phyloP scores from a whole-genome alignment of 2,329 filamentous ascomycete species.

The Tolypocladium album region DNA sequence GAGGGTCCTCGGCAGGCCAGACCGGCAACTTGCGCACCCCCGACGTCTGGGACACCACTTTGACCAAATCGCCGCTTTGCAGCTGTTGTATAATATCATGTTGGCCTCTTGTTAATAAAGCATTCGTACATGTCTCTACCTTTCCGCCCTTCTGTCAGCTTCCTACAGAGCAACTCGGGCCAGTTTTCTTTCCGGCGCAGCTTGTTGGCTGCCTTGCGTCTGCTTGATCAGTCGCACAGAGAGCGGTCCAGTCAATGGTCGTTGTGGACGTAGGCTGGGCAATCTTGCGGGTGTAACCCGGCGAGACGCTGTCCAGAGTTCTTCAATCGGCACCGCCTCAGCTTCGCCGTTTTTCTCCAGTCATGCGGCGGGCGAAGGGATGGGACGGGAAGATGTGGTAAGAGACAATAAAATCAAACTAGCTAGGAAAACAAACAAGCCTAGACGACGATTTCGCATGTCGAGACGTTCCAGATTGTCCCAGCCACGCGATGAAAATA shows the following conservation, averaged over 20 bases:
- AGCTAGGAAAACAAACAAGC: slow-evolving; percentile 26
- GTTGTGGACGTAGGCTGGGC: background rate
- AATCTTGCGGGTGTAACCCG: background rate
- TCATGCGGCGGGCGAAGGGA: background rate
- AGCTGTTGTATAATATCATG: background rate
- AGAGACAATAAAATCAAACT: slow-evolving; percentile 25
- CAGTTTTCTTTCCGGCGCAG: background rate
- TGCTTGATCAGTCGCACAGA: background rate
- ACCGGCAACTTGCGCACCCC: background rate
- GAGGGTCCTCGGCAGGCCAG: too few relatives aligned
- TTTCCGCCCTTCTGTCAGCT: background rate
- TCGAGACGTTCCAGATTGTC: slow-evolving; percentile 21
- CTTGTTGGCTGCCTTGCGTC: background rate
- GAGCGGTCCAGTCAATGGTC: background rate
- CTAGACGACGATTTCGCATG: slow-evolving; percentile 16
- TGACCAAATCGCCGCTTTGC: background rate
- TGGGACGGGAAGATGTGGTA: slow-evolving; percentile 1
- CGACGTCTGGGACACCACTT: background rate
- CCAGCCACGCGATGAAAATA: slow-evolving; percentile 27
- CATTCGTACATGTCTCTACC: background rate
- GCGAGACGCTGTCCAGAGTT: background rate
- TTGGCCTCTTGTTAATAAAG: background rate
- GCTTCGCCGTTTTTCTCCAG: background rate
- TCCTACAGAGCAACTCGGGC: background rate
- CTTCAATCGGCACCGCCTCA: background rate